phyloP scores from a whole-genome alignment of 192 early-diverging fungal genomes.

The Podila horticola region DNA sequence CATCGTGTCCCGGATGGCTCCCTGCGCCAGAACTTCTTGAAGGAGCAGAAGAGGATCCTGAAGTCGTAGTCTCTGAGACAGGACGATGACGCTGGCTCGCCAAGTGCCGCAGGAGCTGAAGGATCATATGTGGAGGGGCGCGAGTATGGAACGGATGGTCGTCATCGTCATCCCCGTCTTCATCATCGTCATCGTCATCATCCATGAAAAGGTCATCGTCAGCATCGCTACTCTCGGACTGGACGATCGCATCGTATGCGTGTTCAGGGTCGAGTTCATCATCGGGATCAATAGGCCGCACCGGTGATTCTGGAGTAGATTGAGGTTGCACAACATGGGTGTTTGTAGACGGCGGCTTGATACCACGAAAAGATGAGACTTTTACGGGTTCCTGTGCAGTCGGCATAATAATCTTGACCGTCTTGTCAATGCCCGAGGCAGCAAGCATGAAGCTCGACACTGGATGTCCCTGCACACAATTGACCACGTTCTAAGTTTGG shows the following conservation, averaged over 20 bases:
- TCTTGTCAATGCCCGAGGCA: constrained; percentile 81
- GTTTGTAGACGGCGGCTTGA: constrained; percentile 2
- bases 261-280: constrained; percentile 20
- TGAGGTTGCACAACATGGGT: constrained; percentile 13
- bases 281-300: background rate
- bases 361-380: constrained; percentile 33
- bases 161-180: constrained; percentile 1
- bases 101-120: constrained; percentile 22
- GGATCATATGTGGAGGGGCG: constrained; percentile 6
- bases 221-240: background rate
- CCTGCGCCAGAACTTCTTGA: too few species aligned
- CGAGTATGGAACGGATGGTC: background rate
- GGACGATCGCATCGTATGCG: background rate
- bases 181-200: constrained; percentile 14
- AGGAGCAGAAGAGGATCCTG: too few species aligned
- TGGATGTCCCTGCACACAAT: constrained; percentile 69
- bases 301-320: too few species aligned
- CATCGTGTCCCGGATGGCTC: background rate
- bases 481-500: constrained; percentile 41
- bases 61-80: too few species aligned
- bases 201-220: background rate
- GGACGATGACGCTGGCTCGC: background rate
- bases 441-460: constrained; percentile 60
- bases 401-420: constrained; percentile 75
- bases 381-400: constrained; percentile 35